Evolutionary conservation across 2,329 filamentous ascomycete genomes (phyloP).

Genomic region (Huntiella omanensis): DNA sequence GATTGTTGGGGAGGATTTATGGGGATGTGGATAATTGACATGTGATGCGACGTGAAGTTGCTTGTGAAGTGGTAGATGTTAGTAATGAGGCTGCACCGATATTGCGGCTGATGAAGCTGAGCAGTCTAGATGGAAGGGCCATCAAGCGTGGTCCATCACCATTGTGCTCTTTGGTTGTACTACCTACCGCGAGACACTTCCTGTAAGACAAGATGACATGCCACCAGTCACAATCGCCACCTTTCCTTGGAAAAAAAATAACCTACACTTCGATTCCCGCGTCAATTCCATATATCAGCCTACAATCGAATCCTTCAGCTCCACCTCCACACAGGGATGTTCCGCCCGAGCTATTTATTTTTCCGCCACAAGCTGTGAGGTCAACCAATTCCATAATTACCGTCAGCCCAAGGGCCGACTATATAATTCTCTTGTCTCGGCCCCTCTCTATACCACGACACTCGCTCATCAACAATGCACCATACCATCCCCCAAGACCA

Average conservation of each 20-base stretch:
- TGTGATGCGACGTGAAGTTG: not conserved
- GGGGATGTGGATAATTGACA: not conserved
- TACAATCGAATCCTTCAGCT: not conserved
- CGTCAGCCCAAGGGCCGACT: not conserved
- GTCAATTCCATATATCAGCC: not conserved
- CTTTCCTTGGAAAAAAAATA: not conserved
- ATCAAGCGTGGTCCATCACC: too few relatives aligned
- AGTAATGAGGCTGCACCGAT: too few relatives aligned
- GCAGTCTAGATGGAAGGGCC: too few relatives aligned
- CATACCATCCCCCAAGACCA: slow-evolving; percentile 5
- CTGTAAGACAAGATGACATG: too few relatives aligned
- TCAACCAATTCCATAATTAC: not conserved
- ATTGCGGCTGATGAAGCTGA: too few relatives aligned
- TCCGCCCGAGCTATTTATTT: not conserved
- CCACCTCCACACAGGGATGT: not conserved
- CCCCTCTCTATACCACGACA: not conserved
- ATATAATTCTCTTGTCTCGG: not conserved
- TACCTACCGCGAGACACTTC: too few relatives aligned
- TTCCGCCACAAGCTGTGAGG: not conserved
- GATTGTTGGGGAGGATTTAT: too few relatives aligned
- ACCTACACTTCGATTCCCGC: not conserved
- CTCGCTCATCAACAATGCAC: not conserved
- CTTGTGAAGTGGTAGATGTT: too few relatives aligned
- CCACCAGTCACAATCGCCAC: not conserved
- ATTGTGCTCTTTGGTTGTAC: too few relatives aligned